A percentile compares a stretch with the other conserved stretches of the same genome.
Conservation (phyloP, 805 yeast species). For the Lipomyces yamadae region DNA sequence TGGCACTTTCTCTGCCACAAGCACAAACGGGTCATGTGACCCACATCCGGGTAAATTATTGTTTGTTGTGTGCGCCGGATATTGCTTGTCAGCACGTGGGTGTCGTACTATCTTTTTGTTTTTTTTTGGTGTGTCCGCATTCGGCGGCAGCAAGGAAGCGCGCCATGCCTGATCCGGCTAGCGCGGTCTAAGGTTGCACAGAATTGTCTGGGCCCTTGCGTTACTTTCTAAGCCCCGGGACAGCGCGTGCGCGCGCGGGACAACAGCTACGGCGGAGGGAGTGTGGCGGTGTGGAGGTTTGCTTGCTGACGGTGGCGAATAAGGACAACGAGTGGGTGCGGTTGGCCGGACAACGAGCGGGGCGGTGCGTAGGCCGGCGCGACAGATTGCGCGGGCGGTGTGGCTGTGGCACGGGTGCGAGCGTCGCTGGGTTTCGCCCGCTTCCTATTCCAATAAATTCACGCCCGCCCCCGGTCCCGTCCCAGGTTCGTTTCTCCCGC, state of each 20-base stretch:
- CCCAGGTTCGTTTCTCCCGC: slow-evolving; percentile 1
- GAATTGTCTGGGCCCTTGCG: neutral
- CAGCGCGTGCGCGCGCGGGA: neutral
- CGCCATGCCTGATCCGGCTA: neutral
- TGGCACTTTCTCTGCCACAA: neutral
- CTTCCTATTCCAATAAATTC: slow-evolving; percentile 10
- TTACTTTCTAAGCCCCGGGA: neutral
- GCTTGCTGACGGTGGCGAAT: neutral
- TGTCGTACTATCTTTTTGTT: too few relatives aligned
- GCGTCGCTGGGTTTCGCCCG: neutral
- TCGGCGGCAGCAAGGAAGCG: neutral
- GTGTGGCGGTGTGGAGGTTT: neutral
- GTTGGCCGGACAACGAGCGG: neutral
- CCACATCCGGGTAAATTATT: neutral
- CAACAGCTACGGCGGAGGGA: neutral
- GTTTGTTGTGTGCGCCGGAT: neutral
- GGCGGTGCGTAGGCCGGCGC: neutral
- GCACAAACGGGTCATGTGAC: neutral
- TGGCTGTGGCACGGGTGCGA: slow-evolving; percentile 4
- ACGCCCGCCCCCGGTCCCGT: slow-evolving; percentile 8
- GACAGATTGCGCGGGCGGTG: neutral
- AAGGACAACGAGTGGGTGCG: slow-evolving; percentile 6
- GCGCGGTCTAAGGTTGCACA: neutral
- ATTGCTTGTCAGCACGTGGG: neutral
- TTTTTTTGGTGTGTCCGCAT: too few relatives aligned